phyloP scores from a whole-genome alignment of 805 yeast species.

The Cyberlindnera lachancei region DNA sequence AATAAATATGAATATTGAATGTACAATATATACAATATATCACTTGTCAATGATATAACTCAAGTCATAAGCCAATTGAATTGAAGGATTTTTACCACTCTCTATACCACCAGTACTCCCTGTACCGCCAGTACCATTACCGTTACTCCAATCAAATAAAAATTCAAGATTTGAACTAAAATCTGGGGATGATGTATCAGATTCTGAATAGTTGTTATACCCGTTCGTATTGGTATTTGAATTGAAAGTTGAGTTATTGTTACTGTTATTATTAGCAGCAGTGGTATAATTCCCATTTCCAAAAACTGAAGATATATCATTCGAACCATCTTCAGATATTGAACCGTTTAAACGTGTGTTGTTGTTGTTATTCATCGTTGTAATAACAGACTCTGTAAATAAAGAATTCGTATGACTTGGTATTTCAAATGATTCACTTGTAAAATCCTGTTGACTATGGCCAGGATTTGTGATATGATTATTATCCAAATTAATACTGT shows the following conservation, averaged over 20 bases:
- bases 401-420: slow-evolving; percentile 1
- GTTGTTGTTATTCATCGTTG: too few species aligned
- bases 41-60: slow-evolving; percentile 3
- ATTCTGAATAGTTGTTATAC: too few species aligned
- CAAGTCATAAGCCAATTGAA: slow-evolving; percentile 4
- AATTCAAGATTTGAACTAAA: slow-evolving; percentile 8
- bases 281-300: slow-evolving; percentile 5
- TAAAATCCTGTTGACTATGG: background rate
- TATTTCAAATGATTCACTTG: background rate
- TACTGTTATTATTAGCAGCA: too few species aligned
- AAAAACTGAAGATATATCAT: slow-evolving; percentile 7
- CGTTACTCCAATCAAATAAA: slow-evolving; percentile 6
- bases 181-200: slow-evolving; percentile 12
- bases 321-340: too few species aligned
- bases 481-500: too few species aligned
- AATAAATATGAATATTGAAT: background rate
- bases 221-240: too few species aligned
- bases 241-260: too few species aligned
- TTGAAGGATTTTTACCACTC: too few species aligned
- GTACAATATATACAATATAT: background rate
- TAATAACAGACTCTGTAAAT: background rate
- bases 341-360: too few species aligned
- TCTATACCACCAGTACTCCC: too few species aligned
- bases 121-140: too few species aligned
- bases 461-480: too few species aligned